Evolutionary conservation across 2,329 filamentous ascomycete genomes (phyloP).

Genomic region (Stachybotrys echinatus): DNA sequence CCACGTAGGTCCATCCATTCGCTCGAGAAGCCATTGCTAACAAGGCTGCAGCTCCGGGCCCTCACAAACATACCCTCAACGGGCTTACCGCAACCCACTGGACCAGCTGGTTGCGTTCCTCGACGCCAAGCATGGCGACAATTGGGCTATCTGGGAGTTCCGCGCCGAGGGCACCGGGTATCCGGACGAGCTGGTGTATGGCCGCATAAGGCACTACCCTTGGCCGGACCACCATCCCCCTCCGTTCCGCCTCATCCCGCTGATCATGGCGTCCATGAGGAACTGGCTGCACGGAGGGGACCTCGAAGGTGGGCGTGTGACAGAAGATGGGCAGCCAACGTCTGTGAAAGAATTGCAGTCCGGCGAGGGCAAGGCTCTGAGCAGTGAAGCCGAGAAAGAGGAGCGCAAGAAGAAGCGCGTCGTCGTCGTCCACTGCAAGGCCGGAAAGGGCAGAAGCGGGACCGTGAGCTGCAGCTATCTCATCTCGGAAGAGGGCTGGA

Average conservation of each 20-base stretch:
- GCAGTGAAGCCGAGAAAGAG: slow-evolving; percentile 22
- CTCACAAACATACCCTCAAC: slow-evolving; percentile 80
- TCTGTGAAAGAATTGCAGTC: slow-evolving; percentile 3
- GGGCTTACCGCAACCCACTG: slow-evolving; percentile 89
- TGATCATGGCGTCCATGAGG: slow-evolving; percentile 88
- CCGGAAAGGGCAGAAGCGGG: slow-evolving; percentile 89
- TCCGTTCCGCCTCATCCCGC: slow-evolving; percentile 81
- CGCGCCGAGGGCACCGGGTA: slow-evolving; percentile 95
- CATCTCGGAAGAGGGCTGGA: slow-evolving; percentile 74
- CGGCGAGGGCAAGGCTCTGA: slow-evolving; percentile 2
- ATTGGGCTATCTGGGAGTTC: slow-evolving; percentile 98
- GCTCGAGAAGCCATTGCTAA: not conserved
- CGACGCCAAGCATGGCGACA: slow-evolving; percentile 71
- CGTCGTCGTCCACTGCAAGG: slow-evolving; percentile 93
- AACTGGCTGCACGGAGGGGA: slow-evolving; percentile 68
- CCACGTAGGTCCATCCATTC: slow-evolving; percentile 38
- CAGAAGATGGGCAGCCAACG: slow-evolving; percentile 10
- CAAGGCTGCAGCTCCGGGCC: slow-evolving; percentile 71
- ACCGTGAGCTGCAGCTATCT: slow-evolving; percentile 85
- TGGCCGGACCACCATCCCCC: slow-evolving; percentile 98
- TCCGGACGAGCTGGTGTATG: slow-evolving; percentile 82
- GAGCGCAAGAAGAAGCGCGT: slow-evolving; percentile 50
- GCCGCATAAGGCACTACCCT: slow-evolving; percentile 82
- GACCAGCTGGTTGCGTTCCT: slow-evolving; percentile 83
- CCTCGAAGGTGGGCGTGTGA: slow-evolving; percentile 17